phyloP scores from a whole-genome alignment of 495 filamentous ascomycete genomes.

The Jackrogersella multiformis region DNA sequence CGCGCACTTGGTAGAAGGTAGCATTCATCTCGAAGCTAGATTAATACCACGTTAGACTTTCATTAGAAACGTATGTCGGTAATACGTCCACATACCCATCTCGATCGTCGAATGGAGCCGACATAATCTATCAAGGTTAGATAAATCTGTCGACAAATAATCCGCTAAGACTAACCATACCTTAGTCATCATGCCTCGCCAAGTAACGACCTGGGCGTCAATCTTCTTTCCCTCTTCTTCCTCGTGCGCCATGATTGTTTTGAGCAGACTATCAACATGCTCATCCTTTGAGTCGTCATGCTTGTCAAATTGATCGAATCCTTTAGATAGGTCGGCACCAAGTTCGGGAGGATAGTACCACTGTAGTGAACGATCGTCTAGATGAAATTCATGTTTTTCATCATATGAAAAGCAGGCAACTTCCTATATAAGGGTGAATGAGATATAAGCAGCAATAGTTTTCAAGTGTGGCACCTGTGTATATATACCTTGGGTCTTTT shows the following conservation, averaged over 20 bases:
- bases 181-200: slow-evolving; percentile 99
- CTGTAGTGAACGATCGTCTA: slow-evolving; percentile 78
- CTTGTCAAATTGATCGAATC: slow-evolving; percentile 84
- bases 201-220: slow-evolving; percentile 85
- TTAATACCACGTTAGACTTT: slow-evolving; percentile 21
- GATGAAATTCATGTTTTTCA: slow-evolving; percentile 75
- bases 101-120: slow-evolving; percentile 80
- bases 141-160: not conserved
- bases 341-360: slow-evolving; percentile 88
- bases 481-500: slow-evolving; percentile 71
- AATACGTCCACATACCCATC: slow-evolving; percentile 68
- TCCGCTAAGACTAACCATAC: slow-evolving; percentile 50
- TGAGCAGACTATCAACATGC: slow-evolving; percentile 85
- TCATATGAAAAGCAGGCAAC: slow-evolving; percentile 93
- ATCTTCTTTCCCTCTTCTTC: slow-evolving; percentile 69
- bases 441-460: slow-evolving; percentile 4
- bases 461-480: not conserved
- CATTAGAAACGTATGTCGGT: not conserved
- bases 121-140: slow-evolving; percentile 72
- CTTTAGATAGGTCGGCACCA: slow-evolving; percentile 74
- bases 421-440: slow-evolving; percentile 62
- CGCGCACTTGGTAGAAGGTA: slow-evolving; percentile 84
- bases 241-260: slow-evolving; percentile 77
- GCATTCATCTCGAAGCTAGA: slow-evolving; percentile 94
- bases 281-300: slow-evolving; percentile 84